Base-by-base conservation (phyloP, 2,329 filamentous ascomycete species). In the Trichoderma sp. region DNA sequence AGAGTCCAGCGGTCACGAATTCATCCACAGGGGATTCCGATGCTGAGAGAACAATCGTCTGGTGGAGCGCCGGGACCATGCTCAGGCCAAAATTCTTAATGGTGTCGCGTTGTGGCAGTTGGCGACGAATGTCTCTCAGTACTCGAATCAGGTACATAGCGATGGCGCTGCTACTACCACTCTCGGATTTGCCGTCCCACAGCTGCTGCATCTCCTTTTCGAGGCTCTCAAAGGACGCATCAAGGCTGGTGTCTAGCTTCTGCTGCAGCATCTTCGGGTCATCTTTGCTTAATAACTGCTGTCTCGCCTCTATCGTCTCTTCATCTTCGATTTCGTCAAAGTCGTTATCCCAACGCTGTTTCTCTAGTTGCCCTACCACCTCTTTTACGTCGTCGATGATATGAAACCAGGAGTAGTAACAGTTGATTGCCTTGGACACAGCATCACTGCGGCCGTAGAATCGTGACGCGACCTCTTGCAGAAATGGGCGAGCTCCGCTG, bases 301-400 rank as follows among this genome's bases (percentile, higher is more conserved):
- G 91, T 39, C 91, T 86, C 21, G 86, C 85, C 73, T 93, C 90
- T 24, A 92, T 87, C 1, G 87, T 89, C 69, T 92, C 86, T 73
- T 95, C 92, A 73, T 94, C 91, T 73, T 94, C 92, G 53, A 93
- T 89, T 65, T 92, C 89, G 65, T 92, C 89, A 32, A 90, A 86
- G 73, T 93, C 91, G 70, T 93, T 91, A 74, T 95, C 91, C 92
- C 93, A 95, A 71, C 89, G 88, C 74, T 91, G 89, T 61, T 88
- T 87, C 73, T 85, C 88, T 76, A 96, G 86, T 72, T 88, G 85
- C 53, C 90, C 88, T 8, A 94, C 87, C 4, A 91, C 85, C 21
- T 84, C 83, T 57, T 86, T 86, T 15, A 92, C 88, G 67, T 90
- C 89, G 73, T 91, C 87, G n/a, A 97, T 88, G 6, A 91, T 87